Evolutionary conservation across 495 filamentous ascomycete species (phyloP), one percentile per base, ranked within the genome.

Genomic region (Filosporella fistucella): DNA sequence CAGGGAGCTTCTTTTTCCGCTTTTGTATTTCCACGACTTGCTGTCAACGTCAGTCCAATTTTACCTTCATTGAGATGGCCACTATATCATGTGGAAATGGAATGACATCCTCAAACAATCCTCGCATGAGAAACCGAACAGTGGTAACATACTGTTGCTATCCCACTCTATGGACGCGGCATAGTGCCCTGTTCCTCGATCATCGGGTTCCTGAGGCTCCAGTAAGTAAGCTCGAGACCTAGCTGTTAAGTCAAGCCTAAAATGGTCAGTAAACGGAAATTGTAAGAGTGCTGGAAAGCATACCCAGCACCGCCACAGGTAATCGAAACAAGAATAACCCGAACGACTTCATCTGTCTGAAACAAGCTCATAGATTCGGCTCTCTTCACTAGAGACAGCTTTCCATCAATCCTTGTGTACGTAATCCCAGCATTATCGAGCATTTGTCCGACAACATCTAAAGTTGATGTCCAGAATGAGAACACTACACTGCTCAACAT

Each of bases 401-500:
- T 65, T 20, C 70, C 70, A 49, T 76, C 72, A 38, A 73, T 67
- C 2, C 70, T 63, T 2, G 68, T 48, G 42, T 51, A 55, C 0
- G 20, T 18, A 4, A 74, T 60, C 1, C 34, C 20, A 6, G 62
- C 55, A n/a, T 65, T 42, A 3, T 55, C 48, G 7, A 77, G 58
- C 4, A 58, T 63, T 0, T 17, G 21, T 34, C 68, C 60, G 0
- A 72, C 58, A 1, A 70, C 10, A 34, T 72, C 66, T 11, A 77
- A 68, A 0, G 68, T 74, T 21, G 57, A 57, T 18, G 67, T 61
- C 72, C 70, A 75, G 8, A 51, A 65, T 0, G 70, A 68, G 47
- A 75, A 76, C 0, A 75, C 66, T 21, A 76, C 55, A 30, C 69
- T 72, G 12, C n/a, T 30, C 28, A 8, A 8, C 8, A n/a, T 30